These are phyloP conservation scores for Colletotrichum chlorophyti DNA, from an alignment of 2,329 filamentous ascomycete genomes.

Conservation along the genomic window DNA sequence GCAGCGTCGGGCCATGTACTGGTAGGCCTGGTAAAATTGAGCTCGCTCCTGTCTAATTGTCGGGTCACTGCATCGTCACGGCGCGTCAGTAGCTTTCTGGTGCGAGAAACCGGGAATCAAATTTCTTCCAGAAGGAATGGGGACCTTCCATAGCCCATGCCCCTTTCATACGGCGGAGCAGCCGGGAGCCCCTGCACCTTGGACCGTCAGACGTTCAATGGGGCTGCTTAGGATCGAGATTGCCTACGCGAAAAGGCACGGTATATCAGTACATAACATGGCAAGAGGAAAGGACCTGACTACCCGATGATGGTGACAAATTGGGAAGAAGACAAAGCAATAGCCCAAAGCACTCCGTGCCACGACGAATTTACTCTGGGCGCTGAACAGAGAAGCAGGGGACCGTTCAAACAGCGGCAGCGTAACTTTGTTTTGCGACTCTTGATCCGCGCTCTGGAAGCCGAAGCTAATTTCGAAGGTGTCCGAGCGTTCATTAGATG, in stretches of 20 bases:
- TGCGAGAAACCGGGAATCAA: not conserved
- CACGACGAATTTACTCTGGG: no score
- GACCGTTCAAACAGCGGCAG: conserved; percentile 28
- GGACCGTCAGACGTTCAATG: conserved; percentile 1
- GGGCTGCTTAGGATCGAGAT: conserved; percentile 25
- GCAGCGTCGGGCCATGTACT: not conserved
- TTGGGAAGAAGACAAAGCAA: no score
- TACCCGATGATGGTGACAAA: conserved; percentile 11
- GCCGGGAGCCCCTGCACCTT: conserved; percentile 20
- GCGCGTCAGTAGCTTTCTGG: not conserved
- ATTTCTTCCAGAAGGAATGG: conserved; percentile 25
- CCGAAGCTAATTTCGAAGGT: conserved; percentile 16
- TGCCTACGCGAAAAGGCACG: conserved; percentile 9
- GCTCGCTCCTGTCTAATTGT: not conserved
- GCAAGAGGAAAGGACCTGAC: conserved; percentile 1
- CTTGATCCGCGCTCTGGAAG: conserved; percentile 19
- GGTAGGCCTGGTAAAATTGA: not conserved
- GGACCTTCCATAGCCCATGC: conserved; percentile 20
- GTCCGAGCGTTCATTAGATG: conserved; percentile 28
- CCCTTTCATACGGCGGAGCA: conserved; percentile 19
- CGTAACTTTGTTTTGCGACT: conserved; percentile 26
- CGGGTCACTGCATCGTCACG: not conserved
- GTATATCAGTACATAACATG: no score
- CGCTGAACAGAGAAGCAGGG: not conserved
- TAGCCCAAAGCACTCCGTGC: no score